Conservation (phyloP, 495 filamentous ascomycete genomes). For the Hypomontagnella monticulosa region DNA sequence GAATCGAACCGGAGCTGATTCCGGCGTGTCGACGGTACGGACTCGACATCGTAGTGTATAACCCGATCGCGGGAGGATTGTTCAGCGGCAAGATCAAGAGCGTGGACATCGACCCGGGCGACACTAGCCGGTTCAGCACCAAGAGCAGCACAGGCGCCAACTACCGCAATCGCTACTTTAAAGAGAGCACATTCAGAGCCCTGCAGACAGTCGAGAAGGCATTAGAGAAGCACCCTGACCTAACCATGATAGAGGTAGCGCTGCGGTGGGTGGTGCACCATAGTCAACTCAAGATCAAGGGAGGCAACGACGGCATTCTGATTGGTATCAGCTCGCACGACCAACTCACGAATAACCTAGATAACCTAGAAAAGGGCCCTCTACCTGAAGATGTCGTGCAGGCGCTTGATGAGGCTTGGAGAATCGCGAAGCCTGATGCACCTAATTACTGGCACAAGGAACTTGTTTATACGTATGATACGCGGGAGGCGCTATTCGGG, state of each 20-base stretch:
- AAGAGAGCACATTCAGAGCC: constrained; percentile 79
- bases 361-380: constrained; percentile 84
- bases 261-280: constrained; percentile 86
- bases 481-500: constrained; percentile 70
- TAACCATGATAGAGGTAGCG: constrained; percentile 85
- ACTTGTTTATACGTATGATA: constrained; percentile 79
- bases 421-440: constrained; percentile 70
- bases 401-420: constrained; percentile 82
- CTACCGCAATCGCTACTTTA: constrained; percentile 86
- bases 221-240: constrained; percentile 70
- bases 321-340: constrained; percentile 79
- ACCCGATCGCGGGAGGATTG: constrained; percentile 82
- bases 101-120: constrained; percentile 65
- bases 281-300: constrained; percentile 76
- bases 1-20: constrained; percentile 82
- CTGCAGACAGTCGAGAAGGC: constrained; percentile 77
- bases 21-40: constrained; percentile 84
- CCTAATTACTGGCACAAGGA: constrained; percentile 81
- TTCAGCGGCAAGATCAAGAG: constrained; percentile 88
- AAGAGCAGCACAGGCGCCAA: constrained; percentile 60
- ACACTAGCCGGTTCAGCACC: constrained; percentile 75
- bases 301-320: constrained; percentile 82
- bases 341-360: constrained; percentile 80
- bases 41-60: constrained; percentile 90
- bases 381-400: constrained; percentile 84